Conservation (phyloP, 176 grass and related monocot genomes). For the Ensete ventricosum region DNA sequence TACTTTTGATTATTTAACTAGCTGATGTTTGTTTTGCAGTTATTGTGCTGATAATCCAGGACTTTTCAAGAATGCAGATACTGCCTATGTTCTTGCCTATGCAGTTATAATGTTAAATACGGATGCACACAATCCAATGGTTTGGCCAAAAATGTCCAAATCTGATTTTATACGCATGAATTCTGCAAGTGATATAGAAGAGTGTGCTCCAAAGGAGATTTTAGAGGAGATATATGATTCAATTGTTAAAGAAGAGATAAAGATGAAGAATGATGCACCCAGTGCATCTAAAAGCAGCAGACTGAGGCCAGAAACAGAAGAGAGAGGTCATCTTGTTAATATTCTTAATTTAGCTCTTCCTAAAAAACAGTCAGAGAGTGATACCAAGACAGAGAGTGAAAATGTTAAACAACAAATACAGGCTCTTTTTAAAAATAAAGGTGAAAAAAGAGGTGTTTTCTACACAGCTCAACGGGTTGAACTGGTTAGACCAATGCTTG, state of each 20-base stretch:
- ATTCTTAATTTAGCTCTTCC: slow-evolving; percentile 97
- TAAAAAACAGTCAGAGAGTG: slow-evolving; percentile 63
- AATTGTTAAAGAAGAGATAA: slow-evolving; percentile 93
- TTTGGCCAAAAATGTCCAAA: slow-evolving; percentile 98
- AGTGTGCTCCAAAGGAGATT: slow-evolving; percentile 81
- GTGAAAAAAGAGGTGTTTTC: slow-evolving; percentile 76
- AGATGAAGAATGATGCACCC: slow-evolving; percentile 64
- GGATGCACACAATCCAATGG: slow-evolving; percentile 98
- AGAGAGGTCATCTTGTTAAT: slow-evolving; percentile 68
- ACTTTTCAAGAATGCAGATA: slow-evolving; percentile 98
- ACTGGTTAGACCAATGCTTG: slow-evolving; percentile 98
- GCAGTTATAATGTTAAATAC: slow-evolving; percentile 99
- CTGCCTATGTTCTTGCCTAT: slow-evolving; percentile 98
- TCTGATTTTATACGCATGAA: slow-evolving; percentile 25
- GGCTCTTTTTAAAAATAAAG: slow-evolving; percentile 81
- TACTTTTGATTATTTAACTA: slow-evolving; percentile 16
- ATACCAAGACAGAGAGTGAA: slow-evolving; percentile 91
- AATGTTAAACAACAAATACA: slow-evolving; percentile 82
- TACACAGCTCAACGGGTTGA: slow-evolving; percentile 81
- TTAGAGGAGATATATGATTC: slow-evolving; percentile 97
- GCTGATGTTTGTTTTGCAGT: slow-evolving; percentile 42
- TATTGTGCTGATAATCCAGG: slow-evolving; percentile 99
- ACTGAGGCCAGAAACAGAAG: slow-evolving; percentile 56
- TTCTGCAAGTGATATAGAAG: slow-evolving; percentile 59
- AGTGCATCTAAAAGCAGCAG: slow-evolving; percentile 35